Evolutionary conservation across 2,329 filamentous ascomycete species (phyloP).

Genomic region (Penicillium palitans): DNA sequence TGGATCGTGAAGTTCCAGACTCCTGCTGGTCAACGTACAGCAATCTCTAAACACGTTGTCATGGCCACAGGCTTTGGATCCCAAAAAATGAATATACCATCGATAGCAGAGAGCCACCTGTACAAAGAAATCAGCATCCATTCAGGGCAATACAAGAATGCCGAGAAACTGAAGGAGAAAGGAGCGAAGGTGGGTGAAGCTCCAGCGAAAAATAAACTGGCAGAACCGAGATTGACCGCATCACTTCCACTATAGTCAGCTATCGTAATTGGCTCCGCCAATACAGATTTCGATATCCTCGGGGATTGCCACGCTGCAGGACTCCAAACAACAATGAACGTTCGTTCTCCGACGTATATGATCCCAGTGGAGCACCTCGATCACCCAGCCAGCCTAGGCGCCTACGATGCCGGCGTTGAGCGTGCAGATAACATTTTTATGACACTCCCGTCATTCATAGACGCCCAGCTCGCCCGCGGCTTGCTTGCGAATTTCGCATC

Average conservation of each 20-base stretch:
- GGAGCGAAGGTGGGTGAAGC: not conserved
- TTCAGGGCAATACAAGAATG: not conserved
- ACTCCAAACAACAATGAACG: slow-evolving; percentile 48
- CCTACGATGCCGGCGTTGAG: slow-evolving; percentile 31
- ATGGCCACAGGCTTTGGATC: not conserved
- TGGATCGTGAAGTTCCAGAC: not conserved
- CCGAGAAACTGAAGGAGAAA: not conserved
- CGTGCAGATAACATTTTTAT: slow-evolving; percentile 12
- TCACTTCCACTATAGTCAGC: slow-evolving; percentile 34
- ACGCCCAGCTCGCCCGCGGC: slow-evolving; percentile 13
- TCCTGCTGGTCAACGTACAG: not conserved
- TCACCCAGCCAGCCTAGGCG: slow-evolving; percentile 22
- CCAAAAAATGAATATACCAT: not conserved
- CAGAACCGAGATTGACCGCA: not conserved
- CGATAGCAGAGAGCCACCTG: not conserved
- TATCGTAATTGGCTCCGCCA: slow-evolving; percentile 50
- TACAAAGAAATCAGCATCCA: not conserved
- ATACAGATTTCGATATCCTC: slow-evolving; percentile 51
- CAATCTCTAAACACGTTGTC: not conserved
- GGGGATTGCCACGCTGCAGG: slow-evolving; percentile 48
- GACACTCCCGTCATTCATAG: slow-evolving; percentile 11
- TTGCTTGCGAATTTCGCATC: slow-evolving; percentile 28
- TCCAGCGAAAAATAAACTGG: not conserved
- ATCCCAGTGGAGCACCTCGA: slow-evolving; percentile 25
- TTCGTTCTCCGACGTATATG: slow-evolving; percentile 44